These are phyloP conservation scores for Erodium moschatum DNA, from an alignment of 441 rosid genomes.

Conservation along the genomic window DNA sequence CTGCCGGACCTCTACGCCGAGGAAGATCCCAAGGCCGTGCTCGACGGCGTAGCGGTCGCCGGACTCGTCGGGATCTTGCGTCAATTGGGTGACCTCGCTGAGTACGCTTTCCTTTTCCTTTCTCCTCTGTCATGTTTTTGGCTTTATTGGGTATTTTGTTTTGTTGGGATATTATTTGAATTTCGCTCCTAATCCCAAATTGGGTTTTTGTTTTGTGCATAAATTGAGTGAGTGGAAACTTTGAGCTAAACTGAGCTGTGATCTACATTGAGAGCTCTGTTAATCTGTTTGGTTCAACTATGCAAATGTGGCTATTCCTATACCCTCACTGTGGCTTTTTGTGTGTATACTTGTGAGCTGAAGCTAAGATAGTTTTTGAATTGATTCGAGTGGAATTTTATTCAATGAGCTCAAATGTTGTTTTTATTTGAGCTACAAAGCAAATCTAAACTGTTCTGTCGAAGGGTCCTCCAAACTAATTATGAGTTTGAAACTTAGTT, in stretches of 20 bases:
- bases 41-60: slow-evolving; percentile 73
- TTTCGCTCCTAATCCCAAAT: neutral
- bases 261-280: neutral
- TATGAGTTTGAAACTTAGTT: neutral
- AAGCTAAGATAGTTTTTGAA: neutral
- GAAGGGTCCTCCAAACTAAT: neutral
- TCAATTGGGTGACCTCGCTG: slow-evolving; percentile 93
- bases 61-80: slow-evolving; percentile 98
- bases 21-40: slow-evolving; percentile 77
- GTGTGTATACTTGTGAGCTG: neutral
- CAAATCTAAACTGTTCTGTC: neutral
- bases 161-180: neutral
- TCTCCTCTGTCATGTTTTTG: neutral
- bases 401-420: neutral
- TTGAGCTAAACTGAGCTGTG: neutral
- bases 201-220: neutral
- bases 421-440: neutral
- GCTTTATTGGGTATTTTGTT: neutral
- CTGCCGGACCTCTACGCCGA: slow-evolving; percentile 51
- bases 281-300: neutral
- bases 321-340: neutral
- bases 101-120: slow-evolving; percentile 37
- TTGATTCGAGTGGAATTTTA: too few relatives aligned
- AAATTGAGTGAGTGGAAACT: neutral
- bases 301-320: neutral